Evolutionary conservation across 805 yeast species (phyloP), one percentile per base, ranked within the genome.

Genomic region (Grigorovia transvaalensis): DNA sequence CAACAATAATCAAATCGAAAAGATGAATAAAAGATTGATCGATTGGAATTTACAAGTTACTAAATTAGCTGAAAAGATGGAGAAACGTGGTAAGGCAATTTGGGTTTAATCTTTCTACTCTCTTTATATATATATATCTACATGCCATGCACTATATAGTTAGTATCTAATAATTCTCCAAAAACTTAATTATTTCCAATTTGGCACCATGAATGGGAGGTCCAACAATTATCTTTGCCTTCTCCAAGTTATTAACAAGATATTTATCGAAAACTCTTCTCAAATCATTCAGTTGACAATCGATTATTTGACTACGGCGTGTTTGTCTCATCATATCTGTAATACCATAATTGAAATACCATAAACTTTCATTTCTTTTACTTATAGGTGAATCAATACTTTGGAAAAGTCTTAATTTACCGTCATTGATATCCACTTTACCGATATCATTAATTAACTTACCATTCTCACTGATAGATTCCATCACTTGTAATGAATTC

Each of bases 351-450:
- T 78, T 71, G 69, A 90, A 87, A 13, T 73, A 67, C 15, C 77
- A 67, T 57, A 79, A 72, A 12, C 96, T 96, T 67, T 93, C 96
- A 40, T 79, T 75, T 47, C 85, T 78, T 15, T 88, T 83, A 62
- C 90, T 84, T 45, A 79, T 75, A 12, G 99, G 99, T 1, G 96
- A 86, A 70, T 93, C 99, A 15, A 93, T 71, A 52, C 84, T 79
- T 69, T 93, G 99, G 79, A 93, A 93, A 40, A 93, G 80, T 11
- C 95, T 80, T 59, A 93, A 71, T 65, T 91, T 89, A 35, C 98
- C 96, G 61, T 89, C 96, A 56, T 87, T 87, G 48, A 93, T 71
- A 57, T 88, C 96, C 73, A 12, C 75, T 72, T 85, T 88, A 84
- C 29, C 69, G 4, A 38, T 65, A 2, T 59, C 54, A n/a, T 71